Evolutionary conservation across 1,139 yeast genomes (phyloP).

Genomic region (Taiozyma sp.): DNA sequence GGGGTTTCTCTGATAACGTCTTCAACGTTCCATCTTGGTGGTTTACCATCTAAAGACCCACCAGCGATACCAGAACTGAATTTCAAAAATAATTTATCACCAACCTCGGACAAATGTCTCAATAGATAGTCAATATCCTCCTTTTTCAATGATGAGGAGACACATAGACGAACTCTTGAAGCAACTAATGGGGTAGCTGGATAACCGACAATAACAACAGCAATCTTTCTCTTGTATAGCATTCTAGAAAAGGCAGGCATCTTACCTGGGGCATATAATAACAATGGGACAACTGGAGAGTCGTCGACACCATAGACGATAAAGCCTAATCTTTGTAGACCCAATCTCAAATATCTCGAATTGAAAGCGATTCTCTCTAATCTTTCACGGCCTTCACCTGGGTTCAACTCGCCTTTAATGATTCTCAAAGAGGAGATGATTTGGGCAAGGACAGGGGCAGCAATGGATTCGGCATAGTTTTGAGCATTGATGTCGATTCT

Average conservation of each 20-base stretch:
- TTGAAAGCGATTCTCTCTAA: slow-evolving; percentile 91
- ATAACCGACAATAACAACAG: slow-evolving; percentile 94
- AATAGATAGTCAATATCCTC: slow-evolving; percentile 85
- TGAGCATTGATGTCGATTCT: slow-evolving; percentile 71
- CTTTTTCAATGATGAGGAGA: slow-evolving; percentile 87
- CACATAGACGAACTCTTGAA: slow-evolving; percentile 89
- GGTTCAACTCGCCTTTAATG: slow-evolving; percentile 74
- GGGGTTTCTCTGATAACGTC: slow-evolving; percentile 72
- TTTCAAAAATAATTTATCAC: slow-evolving; percentile 70
- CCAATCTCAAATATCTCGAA: slow-evolving; percentile 86
- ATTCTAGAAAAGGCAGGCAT: slow-evolving; percentile 90
- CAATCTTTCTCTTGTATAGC: slow-evolving; percentile 74
- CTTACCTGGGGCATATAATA: slow-evolving; percentile 84
- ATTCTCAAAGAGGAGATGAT: slow-evolving; percentile 75
- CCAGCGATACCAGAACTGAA: slow-evolving; percentile 76
- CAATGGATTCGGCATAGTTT: slow-evolving; percentile 74
- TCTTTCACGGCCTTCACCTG: slow-evolving; percentile 92
- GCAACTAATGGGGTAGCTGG: slow-evolving; percentile 95
- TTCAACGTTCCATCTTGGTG: slow-evolving; percentile 73
- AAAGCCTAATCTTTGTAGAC: slow-evolving; percentile 86
- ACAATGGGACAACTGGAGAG: slow-evolving; percentile 89
- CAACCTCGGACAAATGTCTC: slow-evolving; percentile 69
- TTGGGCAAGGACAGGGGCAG: slow-evolving; percentile 90
- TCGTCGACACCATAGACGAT: slow-evolving; percentile 94
- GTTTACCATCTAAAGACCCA: slow-evolving; percentile 48